phyloP scores from a whole-genome alignment of 2,329 filamentous ascomycete genomes.

The Alternaria viburni region DNA sequence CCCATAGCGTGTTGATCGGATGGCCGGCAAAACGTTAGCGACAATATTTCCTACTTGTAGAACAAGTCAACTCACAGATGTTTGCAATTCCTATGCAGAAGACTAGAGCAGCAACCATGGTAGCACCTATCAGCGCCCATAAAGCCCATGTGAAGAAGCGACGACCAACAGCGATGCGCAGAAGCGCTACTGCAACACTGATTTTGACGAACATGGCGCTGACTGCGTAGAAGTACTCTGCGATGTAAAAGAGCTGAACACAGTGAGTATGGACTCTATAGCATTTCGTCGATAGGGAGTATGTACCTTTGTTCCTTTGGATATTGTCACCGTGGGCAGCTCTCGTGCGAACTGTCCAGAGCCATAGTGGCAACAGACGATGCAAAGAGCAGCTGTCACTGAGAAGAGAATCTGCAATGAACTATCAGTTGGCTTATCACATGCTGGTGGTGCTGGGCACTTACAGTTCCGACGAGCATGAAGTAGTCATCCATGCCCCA shows the following conservation, averaged over 20 bases:
- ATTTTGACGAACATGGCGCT: slow-evolving; percentile 28
- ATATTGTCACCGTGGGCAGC: slow-evolving; percentile 13
- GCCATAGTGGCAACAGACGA: slow-evolving; percentile 26
- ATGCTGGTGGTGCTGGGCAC: neutral
- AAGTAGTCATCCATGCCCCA: slow-evolving; percentile 23
- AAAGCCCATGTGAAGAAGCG: slow-evolving; percentile 15
- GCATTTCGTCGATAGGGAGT: neutral
- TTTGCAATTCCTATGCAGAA: slow-evolving; percentile 28
- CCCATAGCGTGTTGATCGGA: slow-evolving; percentile 29
- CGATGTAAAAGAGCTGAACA: slow-evolving; percentile 23
- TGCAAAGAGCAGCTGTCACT: slow-evolving; percentile 26
- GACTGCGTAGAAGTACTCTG: slow-evolving; percentile 30
- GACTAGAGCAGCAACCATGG: slow-evolving; percentile 20
- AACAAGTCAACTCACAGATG: slow-evolving; percentile 16
- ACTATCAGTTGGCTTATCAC: neutral
- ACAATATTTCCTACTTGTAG: too few relatives aligned
- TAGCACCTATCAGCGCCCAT: slow-evolving; percentile 20
- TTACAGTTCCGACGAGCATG: slow-evolving; percentile 25
- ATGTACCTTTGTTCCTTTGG: slow-evolving; percentile 23
- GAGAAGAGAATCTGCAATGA: slow-evolving; percentile 19
- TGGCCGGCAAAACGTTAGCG: slow-evolving; percentile 8
- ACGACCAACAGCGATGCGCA: slow-evolving; percentile 23
- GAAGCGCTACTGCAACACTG: slow-evolving; percentile 27
- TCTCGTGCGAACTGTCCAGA: slow-evolving; percentile 20
- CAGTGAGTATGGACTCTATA: neutral